Percentiles rank a stretch among this genome's conserved stretches.
phyloP scores from a whole-genome alignment of 352 stramenopile species.

The Phytopythium mirpurense region DNA sequence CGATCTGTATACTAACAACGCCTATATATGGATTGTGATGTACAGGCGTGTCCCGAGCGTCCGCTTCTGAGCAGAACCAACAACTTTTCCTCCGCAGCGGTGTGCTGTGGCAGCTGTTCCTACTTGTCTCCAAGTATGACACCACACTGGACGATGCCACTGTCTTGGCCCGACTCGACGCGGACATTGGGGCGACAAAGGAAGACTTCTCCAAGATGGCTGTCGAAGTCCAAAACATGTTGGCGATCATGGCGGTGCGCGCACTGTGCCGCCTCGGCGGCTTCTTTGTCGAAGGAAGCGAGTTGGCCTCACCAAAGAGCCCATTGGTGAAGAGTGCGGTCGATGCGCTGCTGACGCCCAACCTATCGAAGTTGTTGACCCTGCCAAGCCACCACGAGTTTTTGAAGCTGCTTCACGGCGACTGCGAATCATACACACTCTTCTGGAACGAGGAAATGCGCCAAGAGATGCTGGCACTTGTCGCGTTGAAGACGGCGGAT shows the following conservation, averaged over 20 bases:
- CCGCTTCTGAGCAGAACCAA: slow-evolving; percentile 54
- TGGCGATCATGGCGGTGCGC: slow-evolving; percentile 66
- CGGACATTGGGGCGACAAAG: slow-evolving; percentile 22
- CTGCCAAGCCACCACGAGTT: slow-evolving; percentile 77
- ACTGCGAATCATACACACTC: slow-evolving; percentile 79
- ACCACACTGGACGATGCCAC: slow-evolving; percentile 45
- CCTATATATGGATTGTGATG: slow-evolving; percentile 2
- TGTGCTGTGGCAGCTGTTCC: slow-evolving; percentile 64
- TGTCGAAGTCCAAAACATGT: slow-evolving; percentile 59
- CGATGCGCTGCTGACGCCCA: slow-evolving; percentile 69
- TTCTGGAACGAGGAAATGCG: slow-evolving; percentile 81
- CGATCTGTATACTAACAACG: background rate
- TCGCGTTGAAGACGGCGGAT: slow-evolving; percentile 31
- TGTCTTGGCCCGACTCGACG: slow-evolving; percentile 35
- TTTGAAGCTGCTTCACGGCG: slow-evolving; percentile 71
- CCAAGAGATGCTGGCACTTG: slow-evolving; percentile 46
- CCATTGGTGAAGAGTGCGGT: slow-evolving; percentile 30
- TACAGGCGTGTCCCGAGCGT: slow-evolving; percentile 56
- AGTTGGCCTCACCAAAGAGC: slow-evolving; percentile 42
- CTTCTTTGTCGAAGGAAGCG: slow-evolving; percentile 44
- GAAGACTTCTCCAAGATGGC: slow-evolving; percentile 38
- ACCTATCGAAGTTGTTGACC: slow-evolving; percentile 51
- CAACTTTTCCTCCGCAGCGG: slow-evolving; percentile 39
- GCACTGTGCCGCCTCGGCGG: slow-evolving; percentile 66
- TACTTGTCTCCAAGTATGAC: slow-evolving; percentile 68